phyloP scores from a whole-genome alignment of 345 rosid species.

The Microcos paniculata region DNA sequence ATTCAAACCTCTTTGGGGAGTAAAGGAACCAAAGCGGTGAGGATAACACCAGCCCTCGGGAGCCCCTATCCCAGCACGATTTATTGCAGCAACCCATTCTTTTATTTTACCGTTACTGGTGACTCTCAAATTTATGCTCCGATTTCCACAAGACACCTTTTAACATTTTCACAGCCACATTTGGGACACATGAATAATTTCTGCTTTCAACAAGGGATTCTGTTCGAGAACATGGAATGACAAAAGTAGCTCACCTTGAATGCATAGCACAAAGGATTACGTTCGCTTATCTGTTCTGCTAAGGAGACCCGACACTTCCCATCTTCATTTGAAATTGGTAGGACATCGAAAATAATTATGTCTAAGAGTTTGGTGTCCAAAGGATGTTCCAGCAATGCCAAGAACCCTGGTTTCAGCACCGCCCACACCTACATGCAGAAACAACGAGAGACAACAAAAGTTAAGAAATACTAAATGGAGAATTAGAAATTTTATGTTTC shows the following conservation, averaged over 20 bases:
- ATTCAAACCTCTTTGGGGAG: slow-evolving; percentile 77
- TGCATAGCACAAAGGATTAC: slow-evolving; percentile 62
- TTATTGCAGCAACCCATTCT: slow-evolving; percentile 76
- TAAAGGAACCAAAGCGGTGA: slow-evolving; percentile 76
- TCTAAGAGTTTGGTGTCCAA: slow-evolving; percentile 64
- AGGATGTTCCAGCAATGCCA: slow-evolving; percentile 86
- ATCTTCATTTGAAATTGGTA: slow-evolving; percentile 31
- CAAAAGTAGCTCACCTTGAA: slow-evolving; percentile 45
- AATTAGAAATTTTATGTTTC: neutral
- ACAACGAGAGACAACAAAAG: neutral
- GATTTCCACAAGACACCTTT: slow-evolving; percentile 67
- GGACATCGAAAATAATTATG: slow-evolving; percentile 70
- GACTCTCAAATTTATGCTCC: slow-evolving; percentile 55
- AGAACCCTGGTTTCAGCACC: slow-evolving; percentile 88
- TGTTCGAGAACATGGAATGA: neutral
- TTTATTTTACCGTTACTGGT: slow-evolving; percentile 59
- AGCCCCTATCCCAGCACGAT: slow-evolving; percentile 50
- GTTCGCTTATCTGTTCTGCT: slow-evolving; percentile 65
- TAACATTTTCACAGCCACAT: slow-evolving; percentile 3
- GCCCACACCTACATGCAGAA: slow-evolving; percentile 75
- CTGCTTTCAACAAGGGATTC: neutral
- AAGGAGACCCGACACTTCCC: slow-evolving; percentile 37
- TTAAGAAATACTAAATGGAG: neutral
- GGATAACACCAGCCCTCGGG: slow-evolving; percentile 72
- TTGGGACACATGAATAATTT: neutral